Evolutionary conservation across 768 basidiomycete species (phyloP).

Genomic region (Lentinula aciculospora): DNA sequence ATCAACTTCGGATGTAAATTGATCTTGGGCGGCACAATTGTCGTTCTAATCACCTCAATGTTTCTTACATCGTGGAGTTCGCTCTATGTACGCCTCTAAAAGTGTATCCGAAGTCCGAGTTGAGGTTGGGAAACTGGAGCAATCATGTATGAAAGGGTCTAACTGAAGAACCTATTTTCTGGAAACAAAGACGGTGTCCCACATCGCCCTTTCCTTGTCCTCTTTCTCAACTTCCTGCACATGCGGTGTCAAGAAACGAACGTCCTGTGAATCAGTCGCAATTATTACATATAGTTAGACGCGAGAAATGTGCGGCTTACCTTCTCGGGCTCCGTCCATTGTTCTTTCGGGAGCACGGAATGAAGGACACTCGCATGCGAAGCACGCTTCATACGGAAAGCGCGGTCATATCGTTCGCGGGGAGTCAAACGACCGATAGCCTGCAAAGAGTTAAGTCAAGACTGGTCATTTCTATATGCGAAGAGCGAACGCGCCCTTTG

Average conservation of each 20-base stretch:
- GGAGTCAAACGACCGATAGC: conserved; percentile 78
- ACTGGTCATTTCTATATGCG: not conserved
- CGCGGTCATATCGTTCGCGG: conserved; percentile 83
- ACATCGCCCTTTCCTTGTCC: conserved; percentile 67
- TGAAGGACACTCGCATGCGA: conserved; percentile 78
- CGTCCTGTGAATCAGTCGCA: conserved; percentile 51
- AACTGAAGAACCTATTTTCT: conserved; percentile 45
- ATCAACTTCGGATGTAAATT: too few species aligned
- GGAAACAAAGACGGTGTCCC: conserved; percentile 75
- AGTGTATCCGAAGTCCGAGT: too few species aligned
- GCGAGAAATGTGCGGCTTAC: conserved; percentile 37
- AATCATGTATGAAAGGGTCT: not conserved
- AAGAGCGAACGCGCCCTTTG: conserved; percentile 55
- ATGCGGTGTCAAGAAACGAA: conserved; percentile 81
- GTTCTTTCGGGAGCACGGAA: conserved; percentile 69
- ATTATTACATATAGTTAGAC: not conserved
- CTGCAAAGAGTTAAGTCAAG: conserved; percentile 31
- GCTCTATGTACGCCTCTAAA: too few species aligned
- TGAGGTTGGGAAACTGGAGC: too few species aligned
- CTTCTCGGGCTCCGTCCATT: conserved; percentile 74
- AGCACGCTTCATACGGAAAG: conserved; percentile 82
- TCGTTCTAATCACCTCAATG: too few species aligned
- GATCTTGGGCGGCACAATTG: too few species aligned
- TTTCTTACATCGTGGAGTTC: too few species aligned
- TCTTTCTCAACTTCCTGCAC: conserved; percentile 71